Conservation (phyloP, 2,329 filamentous ascomycete genomes). For the Calonectria crousiana region DNA sequence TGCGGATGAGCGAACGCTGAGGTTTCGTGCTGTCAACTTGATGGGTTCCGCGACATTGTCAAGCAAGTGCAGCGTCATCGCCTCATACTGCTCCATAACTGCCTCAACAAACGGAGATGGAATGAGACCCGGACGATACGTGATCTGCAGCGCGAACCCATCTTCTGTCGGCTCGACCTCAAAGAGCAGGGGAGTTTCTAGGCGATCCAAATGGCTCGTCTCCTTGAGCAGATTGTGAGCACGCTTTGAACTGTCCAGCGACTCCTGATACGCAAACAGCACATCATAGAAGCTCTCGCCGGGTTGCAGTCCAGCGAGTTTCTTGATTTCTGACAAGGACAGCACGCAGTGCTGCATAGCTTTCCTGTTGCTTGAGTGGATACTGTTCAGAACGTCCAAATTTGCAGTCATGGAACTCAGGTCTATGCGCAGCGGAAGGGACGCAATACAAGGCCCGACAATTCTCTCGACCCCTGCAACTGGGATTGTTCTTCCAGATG, state of each 20-base stretch:
- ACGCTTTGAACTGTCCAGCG: conserved; percentile 58
- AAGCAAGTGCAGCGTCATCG: conserved; percentile 54
- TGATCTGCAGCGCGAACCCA: conserved; percentile 58
- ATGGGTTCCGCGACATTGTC: conserved; percentile 38
- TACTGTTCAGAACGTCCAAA: conserved; percentile 70
- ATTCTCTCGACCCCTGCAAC: conserved; percentile 77
- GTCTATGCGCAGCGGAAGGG: conserved; percentile 78
- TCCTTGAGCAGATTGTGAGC: conserved; percentile 59
- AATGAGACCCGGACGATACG: conserved; percentile 62
- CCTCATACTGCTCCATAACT: conserved; percentile 72
- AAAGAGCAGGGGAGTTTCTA: conserved; percentile 82
- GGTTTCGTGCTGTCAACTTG: conserved; percentile 27
- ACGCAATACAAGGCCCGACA: conserved; percentile 83
- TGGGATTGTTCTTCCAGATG: conserved; percentile 83
- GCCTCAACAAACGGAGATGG: conserved; percentile 65
- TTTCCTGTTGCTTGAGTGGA: conserved; percentile 75
- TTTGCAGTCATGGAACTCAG: conserved; percentile 63
- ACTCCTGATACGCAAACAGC: conserved; percentile 88
- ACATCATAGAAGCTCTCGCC: conserved; percentile 77
- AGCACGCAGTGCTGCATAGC: conserved; percentile 74
- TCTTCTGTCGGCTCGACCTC: conserved; percentile 76
- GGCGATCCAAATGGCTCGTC: conserved; percentile 72
- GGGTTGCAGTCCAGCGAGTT: conserved; percentile 65
- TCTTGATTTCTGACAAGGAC: conserved; percentile 78
- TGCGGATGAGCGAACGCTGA: conserved; percentile 58